A percentile compares a stretch with the other conserved stretches of the same genome.
Evolutionary conservation across 108 stramenopile genomes (phyloP).

Genomic region (Nitzschia inconspicua): DNA sequence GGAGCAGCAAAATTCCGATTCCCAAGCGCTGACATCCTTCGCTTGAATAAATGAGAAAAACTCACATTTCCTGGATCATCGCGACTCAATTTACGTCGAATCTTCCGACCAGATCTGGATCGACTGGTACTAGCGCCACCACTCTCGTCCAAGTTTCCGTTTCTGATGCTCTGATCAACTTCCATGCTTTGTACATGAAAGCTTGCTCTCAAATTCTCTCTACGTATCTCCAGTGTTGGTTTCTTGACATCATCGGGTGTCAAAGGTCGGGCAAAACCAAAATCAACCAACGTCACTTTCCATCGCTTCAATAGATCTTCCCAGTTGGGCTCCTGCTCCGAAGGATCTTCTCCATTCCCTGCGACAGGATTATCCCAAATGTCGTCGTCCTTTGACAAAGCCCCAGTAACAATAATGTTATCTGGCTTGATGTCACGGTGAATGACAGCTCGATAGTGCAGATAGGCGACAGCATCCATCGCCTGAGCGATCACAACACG

Average conservation of each 20-base stretch:
- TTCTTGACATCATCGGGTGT: constrained; percentile 33
- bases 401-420: constrained; percentile 30
- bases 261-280: constrained; percentile 76
- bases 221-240: constrained; percentile 1
- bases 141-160: too few species aligned
- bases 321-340: constrained; percentile 9
- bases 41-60: too few species aligned
- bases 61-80: too few species aligned
- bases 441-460: constrained; percentile 68
- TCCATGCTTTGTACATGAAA: background rate
- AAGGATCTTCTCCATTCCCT: constrained; percentile 15
- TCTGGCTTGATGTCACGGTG: constrained; percentile 83
- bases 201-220: constrained; percentile 2
- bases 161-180: background rate
- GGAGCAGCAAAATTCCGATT: constrained; percentile 37
- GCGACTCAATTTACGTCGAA: too few species aligned
- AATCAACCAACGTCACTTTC: constrained; percentile 68
- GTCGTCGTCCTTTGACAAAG: background rate
- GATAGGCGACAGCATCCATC: constrained; percentile 52
- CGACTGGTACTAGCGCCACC: too few species aligned
- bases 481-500: constrained; percentile 58
- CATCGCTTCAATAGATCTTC: constrained; percentile 25
- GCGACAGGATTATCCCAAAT: constrained; percentile 31
- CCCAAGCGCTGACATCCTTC: constrained; percentile 54
- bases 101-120: too few species aligned